Evolutionary conservation across 2,329 filamentous ascomycete genomes (phyloP), one percentile per base, ranked within the genome.

Genomic region (Xylaria polymorpha): DNA sequence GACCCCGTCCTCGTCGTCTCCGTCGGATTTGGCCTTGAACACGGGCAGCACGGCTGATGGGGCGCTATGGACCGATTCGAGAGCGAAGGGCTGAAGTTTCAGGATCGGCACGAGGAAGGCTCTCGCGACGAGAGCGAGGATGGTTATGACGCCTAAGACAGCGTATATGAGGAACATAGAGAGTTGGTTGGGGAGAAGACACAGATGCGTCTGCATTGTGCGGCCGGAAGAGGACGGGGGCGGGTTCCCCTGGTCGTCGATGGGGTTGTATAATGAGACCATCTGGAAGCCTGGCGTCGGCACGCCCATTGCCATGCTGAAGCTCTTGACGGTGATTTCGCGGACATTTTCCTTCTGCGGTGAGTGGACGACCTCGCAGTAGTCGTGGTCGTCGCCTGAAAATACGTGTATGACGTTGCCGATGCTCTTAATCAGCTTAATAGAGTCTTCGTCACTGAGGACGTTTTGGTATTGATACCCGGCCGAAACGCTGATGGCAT

Each of bases 391-490:
- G 75, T 99, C 96, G 12, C 96, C 96, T 0, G 94, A 97, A 78
- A 98, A 99, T 51, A 94, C 92, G 72, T 96, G 92, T 3, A 89
- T 86, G 14, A 98, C 88, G 70, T 96, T 93, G 41, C 94, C 94
- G 41, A 97, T 85, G 71, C 90, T 92, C 68, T 91, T 86, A 50
- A 97, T 83, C 44, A 99, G 84, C 61, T 90, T 89, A 55, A 89
- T 85, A 0, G 94, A 96, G 73, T 98, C 89, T 1, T 88, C 85
- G 59, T 91, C 88, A 60, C 87, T 92, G 32, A 99, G 87, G 2
- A 98, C 95, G 75, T 98, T 99, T 79, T 98, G 95, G 77, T 99
- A 99, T 79, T 99, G 96, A 77, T 98, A 98, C 15, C 96, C 96
- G 18, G 85, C 86, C 10, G 88, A 83, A 18, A 99, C 89, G 2